phyloP scores from a whole-genome alignment of 179 eudicot species.

The Carnegiea gigantea region DNA sequence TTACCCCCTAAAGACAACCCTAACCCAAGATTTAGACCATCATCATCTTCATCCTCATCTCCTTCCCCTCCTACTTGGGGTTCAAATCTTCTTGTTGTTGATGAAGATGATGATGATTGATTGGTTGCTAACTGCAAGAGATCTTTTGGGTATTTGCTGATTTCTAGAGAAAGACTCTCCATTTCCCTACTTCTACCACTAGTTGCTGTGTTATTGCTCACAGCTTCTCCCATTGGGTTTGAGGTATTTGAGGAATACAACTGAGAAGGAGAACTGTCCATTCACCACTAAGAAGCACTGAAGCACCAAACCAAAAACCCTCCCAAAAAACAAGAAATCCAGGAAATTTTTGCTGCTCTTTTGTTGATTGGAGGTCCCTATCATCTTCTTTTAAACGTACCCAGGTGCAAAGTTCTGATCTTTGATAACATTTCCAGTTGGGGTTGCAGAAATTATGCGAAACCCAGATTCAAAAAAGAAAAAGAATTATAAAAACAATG shows the following conservation, averaged over 20 bases:
- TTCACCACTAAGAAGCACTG: constrained; percentile 5
- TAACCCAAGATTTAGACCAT: constrained; percentile 57
- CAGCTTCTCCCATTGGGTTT: constrained; percentile 34
- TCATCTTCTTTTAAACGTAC: constrained; percentile 13
- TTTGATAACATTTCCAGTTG: constrained; percentile 16
- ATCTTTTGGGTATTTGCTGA: constrained; percentile 57
- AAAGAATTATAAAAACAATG: neutral
- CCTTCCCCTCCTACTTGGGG: constrained; percentile 21
- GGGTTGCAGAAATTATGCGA: neutral
- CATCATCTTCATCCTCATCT: constrained; percentile 43
- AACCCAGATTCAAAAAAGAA: constrained; percentile 20
- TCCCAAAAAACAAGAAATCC: neutral
- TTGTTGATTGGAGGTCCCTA: neutral
- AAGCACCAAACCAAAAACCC: neutral
- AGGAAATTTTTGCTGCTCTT: neutral
- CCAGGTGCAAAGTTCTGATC: constrained; percentile 23
- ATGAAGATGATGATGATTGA: constrained; percentile 5
- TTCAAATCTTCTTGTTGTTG: constrained; percentile 10
- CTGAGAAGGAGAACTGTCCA: constrained; percentile 37
- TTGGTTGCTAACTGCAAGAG: constrained; percentile 46
- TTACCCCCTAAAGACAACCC: constrained; percentile 89
- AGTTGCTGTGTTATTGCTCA: constrained; percentile 16
- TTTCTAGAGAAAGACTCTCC: constrained; percentile 53
- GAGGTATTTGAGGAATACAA: constrained; percentile 22
- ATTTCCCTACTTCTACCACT: constrained; percentile 41